Percentiles rank a stretch among this genome's conserved stretches.
Conservation (phyloP, 768 basidiomycete genomes). For the Pisolithus albus region DNA sequence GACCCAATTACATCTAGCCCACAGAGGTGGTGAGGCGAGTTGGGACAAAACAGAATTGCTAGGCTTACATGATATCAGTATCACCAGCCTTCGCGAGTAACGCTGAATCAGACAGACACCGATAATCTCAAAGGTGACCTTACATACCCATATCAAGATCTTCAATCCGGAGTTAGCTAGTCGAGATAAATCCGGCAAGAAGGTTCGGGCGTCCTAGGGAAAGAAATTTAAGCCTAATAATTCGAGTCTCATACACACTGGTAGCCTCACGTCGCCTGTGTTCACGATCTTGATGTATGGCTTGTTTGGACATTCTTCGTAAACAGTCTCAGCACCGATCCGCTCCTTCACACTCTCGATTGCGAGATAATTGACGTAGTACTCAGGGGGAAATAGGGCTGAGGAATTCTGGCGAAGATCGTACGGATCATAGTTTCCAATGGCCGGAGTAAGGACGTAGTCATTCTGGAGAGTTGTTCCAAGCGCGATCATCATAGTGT, state of each 20-base stretch:
- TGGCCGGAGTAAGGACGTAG: slow-evolving; percentile 43
- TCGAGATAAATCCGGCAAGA: slow-evolving; percentile 8
- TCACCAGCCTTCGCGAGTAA: background rate
- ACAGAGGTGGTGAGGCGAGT: background rate
- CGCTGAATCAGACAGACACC: background rate
- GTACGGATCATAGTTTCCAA: slow-evolving; percentile 46
- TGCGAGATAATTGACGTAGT: slow-evolving; percentile 42
- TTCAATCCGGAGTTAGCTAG: slow-evolving; percentile 11
- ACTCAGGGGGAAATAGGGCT: slow-evolving; percentile 49
- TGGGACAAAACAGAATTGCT: background rate
- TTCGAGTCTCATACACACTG: background rate
- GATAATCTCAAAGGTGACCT: background rate
- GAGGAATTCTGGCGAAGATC: slow-evolving; percentile 54
- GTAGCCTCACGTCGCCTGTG: slow-evolving; percentile 51
- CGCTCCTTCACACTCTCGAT: slow-evolving; percentile 28
- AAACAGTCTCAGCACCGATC: slow-evolving; percentile 49
- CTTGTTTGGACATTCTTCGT: slow-evolving; percentile 42
- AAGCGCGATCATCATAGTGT: background rate
- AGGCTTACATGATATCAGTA: background rate
- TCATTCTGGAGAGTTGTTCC: slow-evolving; percentile 27
- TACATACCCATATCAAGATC: slow-evolving; percentile 12
- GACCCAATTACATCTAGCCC: slow-evolving; percentile 17
- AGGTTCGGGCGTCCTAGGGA: slow-evolving; percentile 10
- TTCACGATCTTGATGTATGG: slow-evolving; percentile 36
- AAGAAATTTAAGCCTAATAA: background rate